phyloP scores from a whole-genome alignment of 768 basidiomycete genomes.

The Postia placenta region DNA sequence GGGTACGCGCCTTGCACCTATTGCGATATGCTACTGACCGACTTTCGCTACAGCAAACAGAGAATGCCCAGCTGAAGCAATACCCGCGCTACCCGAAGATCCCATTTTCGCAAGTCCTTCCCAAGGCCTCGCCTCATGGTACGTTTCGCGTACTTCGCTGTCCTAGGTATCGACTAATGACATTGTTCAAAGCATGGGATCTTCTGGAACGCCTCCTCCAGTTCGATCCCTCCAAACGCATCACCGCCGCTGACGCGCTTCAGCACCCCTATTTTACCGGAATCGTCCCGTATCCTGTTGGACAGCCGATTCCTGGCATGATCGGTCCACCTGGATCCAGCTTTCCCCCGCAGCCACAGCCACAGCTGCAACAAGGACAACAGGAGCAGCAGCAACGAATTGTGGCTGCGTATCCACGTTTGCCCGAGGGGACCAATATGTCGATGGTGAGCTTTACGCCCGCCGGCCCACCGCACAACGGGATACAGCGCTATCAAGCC shows the following conservation, averaged over 20 bases:
- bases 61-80: constrained; percentile 72
- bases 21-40: no score
- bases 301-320: constrained; percentile 42
- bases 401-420: constrained; percentile 17
- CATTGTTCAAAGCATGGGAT: constrained; percentile 59
- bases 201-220: constrained; percentile 91
- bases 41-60: constrained; percentile 30
- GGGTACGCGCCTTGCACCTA: constrained; percentile 61
- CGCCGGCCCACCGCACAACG: no score
- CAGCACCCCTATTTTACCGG: constrained; percentile 86
- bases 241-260: constrained; percentile 88
- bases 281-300: constrained; percentile 25
- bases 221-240: constrained; percentile 90
- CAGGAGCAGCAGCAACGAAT: constrained; percentile 31
- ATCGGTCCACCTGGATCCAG: constrained; percentile 67
- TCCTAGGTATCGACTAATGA: no score
- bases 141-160: no score
- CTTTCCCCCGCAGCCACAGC: constrained; percentile 49
- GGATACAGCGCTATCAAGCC: no score
- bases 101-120: constrained; percentile 72
- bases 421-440: no score
- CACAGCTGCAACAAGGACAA: constrained; percentile 45
- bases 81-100: constrained; percentile 87
- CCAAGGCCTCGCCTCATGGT: constrained; percentile 85
- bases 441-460: no score